Evolutionary conservation across 2,329 filamentous ascomycete genomes (phyloP).

Genomic region (Trichoderma sp.): DNA sequence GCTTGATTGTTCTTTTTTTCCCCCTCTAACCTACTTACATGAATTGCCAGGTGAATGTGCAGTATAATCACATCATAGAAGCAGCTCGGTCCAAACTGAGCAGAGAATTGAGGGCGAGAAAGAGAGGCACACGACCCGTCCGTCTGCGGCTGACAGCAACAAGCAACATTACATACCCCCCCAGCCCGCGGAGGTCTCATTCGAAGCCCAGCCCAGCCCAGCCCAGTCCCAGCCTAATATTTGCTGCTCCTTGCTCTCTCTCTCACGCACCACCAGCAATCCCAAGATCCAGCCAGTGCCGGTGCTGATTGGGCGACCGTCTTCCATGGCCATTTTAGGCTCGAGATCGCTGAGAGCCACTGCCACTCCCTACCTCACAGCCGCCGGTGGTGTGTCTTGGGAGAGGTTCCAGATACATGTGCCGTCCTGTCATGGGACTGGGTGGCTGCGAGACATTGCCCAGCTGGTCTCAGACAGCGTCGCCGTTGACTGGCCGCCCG

Average conservation of each 20-base stretch:
- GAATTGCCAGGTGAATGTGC: background rate
- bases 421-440: slow-evolving; percentile 19
- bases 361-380: slow-evolving; percentile 12
- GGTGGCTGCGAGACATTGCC: slow-evolving; percentile 21
- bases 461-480: slow-evolving; percentile 13
- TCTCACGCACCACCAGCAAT: slow-evolving; percentile 6
- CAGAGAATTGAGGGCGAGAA: background rate
- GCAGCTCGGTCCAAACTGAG: background rate
- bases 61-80: background rate
- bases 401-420: slow-evolving; percentile 13
- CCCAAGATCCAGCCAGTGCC: background rate
- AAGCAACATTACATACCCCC: background rate
- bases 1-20: background rate
- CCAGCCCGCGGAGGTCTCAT: slow-evolving; percentile 13
- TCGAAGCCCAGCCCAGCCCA: background rate
- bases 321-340: slow-evolving; percentile 8
- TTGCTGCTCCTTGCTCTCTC: slow-evolving; percentile 3
- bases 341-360: slow-evolving; percentile 16
- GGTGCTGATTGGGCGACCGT: slow-evolving; percentile 13
- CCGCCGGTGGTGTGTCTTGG: slow-evolving; percentile 5
- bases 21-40: background rate
- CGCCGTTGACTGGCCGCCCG: slow-evolving; percentile 11
- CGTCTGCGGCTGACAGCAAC: slow-evolving; percentile 13
- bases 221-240: background rate
- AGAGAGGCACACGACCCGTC: slow-evolving; percentile 6